Evolutionary conservation across 352 stramenopile genomes (phyloP).

Genomic region (Globisporangium sylvaticum): DNA sequence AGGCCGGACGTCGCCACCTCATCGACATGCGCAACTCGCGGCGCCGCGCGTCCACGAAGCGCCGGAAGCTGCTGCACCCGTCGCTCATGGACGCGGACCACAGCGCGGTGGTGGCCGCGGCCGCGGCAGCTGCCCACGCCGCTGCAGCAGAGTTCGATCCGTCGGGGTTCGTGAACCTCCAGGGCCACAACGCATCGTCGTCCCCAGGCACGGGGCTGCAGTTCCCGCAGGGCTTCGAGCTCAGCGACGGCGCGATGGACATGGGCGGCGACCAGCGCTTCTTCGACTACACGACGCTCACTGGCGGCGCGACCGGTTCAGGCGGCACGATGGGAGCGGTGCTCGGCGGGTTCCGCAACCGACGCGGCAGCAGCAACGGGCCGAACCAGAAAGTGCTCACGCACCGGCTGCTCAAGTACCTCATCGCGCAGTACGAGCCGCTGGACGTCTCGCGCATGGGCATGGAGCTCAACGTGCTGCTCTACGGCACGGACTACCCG

Average conservation of each 20-base stretch:
- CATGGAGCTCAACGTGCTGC: constrained; percentile 48
- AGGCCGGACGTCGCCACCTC: constrained; percentile 43
- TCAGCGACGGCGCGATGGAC: constrained; percentile 45
- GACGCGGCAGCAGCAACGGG: constrained; percentile 20
- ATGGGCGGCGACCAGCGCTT: constrained; percentile 45
- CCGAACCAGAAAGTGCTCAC: constrained; percentile 62
- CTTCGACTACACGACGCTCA: constrained; percentile 42
- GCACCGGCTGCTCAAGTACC: constrained; percentile 66
- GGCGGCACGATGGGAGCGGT: not conserved
- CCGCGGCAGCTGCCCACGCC: not conserved
- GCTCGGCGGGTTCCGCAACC: constrained; percentile 9
- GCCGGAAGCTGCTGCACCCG: constrained; percentile 36
- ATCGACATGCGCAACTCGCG: constrained; percentile 57
- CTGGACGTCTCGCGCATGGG: constrained; percentile 70
- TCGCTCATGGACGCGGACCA: constrained; percentile 29
- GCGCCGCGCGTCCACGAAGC: constrained; percentile 37
- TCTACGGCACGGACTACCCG: constrained; percentile 41
- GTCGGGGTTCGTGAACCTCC: constrained; percentile 53
- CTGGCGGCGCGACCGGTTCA: constrained; percentile 1
- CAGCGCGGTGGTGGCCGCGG: constrained; percentile 12
- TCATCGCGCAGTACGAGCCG: constrained; percentile 74
- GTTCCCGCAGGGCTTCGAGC: constrained; percentile 54
- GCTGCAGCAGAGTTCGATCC: constrained; percentile 52
- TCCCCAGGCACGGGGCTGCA: constrained; percentile 30
- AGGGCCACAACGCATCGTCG: constrained; percentile 18